Base-by-base conservation (phyloP, 2,329 filamentous ascomycete genomes). In the Furcasterigmium furcatum region DNA sequence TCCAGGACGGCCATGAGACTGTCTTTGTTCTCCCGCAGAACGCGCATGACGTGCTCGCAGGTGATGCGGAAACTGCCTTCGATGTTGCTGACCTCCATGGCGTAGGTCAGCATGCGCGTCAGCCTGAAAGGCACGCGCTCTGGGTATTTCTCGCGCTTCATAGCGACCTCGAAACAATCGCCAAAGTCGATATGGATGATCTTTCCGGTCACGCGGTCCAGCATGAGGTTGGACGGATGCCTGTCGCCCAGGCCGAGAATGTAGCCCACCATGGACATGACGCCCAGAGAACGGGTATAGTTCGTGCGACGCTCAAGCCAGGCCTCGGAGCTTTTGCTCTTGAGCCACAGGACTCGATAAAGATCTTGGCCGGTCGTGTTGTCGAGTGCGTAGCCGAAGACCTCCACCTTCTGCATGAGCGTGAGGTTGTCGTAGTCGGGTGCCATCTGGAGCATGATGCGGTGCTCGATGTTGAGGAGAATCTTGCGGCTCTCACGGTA, bases 191-290 rank as follows among this genome's bases (percentile, higher is more conserved):
- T 97, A 64, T 99, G 94, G 54, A 99, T 86, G 52, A 99, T 94
- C 73, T 95, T 96, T 62, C 94, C 94, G 1, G 92, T 97, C 50
- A 95, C 84, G 32, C 91, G 87, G 66, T 99, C 94, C 34, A 99
- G 85, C 87, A 99, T 95, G 59, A 99, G 72, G 66, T 99, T 99
- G 49, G 91, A 96, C 30, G 95, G 95, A 69, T 99, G 94, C 40
- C 95, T 85, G 70, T 99, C 94, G 45, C 94, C 94, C 13, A 99
- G 76, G 49, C 94, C 95, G 19, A 99, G 82, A 53, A 99, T 97
- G 66, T 99, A 99, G 52, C 94, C 94, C n/a, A 97, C 94, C 91
- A 99, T 99, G n/a, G 91, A 96, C 94, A 99, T 99, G 58, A 99
- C 94, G 56, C 90, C 94, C 2, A 99, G 77, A 2, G 92, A 97